These are phyloP conservation scores for Carpinus viminea DNA, from an alignment of 306 rosid genomes.

Conservation along the genomic window DNA sequence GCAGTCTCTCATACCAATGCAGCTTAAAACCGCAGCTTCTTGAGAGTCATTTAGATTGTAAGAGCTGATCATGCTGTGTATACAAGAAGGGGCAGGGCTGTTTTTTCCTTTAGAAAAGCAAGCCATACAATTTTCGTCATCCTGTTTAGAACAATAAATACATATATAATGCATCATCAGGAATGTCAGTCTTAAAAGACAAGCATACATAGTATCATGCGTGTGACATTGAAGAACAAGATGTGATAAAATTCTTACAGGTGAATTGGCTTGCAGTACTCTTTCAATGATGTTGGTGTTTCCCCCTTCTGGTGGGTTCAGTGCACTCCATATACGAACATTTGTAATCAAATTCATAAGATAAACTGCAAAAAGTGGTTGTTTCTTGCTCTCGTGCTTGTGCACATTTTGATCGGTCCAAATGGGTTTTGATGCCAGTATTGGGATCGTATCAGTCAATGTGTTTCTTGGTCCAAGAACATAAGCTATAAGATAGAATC, in stretches of 20 bases:
- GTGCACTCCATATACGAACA: constrained; percentile 29
- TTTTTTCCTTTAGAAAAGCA: neutral
- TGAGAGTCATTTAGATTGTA: constrained; percentile 17
- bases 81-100: neutral
- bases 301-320: neutral
- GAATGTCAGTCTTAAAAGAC: neutral
- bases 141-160: constrained; percentile 16
- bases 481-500: constrained; percentile 21
- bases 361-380: constrained; percentile 19
- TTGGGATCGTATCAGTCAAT: neutral
- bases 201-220: neutral
- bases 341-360: constrained; percentile 35
- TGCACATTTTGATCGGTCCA: neutral
- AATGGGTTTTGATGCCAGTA: constrained; percentile 28
- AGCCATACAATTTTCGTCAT: constrained; percentile 10
- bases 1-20: constrained; percentile 2
- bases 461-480: neutral
- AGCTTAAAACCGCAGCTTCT: constrained; percentile 18
- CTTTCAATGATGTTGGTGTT: constrained; percentile 19
- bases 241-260: constrained; percentile 13
- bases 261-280: constrained; percentile 17
- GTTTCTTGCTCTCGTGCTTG: neutral
- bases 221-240: neutral
- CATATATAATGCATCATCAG: neutral
- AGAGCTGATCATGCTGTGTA: neutral